phyloP scores from a whole-genome alignment of 768 basidiomycete species.

The Tulasnella sp. region DNA sequence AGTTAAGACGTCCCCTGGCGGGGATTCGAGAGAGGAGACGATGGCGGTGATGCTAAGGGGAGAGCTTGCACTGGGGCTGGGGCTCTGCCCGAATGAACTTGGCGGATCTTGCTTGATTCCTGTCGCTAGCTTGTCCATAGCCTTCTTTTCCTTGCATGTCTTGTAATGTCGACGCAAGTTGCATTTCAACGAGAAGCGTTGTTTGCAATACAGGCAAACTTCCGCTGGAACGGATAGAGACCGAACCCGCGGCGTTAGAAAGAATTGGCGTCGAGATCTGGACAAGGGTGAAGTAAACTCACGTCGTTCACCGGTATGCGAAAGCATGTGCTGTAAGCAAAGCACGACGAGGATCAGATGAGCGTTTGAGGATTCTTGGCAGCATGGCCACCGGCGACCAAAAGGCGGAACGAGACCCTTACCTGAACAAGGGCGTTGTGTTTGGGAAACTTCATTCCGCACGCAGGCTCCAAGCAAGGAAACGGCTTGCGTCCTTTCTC shows the following conservation, averaged over 20 bases:
- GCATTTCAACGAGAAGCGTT: neutral
- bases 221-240: neutral
- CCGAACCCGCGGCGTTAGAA: neutral
- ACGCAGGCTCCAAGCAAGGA: neutral
- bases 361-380: no score
- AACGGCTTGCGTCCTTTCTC: neutral
- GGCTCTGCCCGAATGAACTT: neutral
- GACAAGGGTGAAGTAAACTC: neutral
- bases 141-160: conserved; percentile 12
- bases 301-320: neutral
- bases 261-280: neutral
- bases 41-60: neutral
- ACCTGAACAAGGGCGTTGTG: neutral
- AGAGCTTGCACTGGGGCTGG: neutral
- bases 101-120: no score
- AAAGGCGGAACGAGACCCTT: neutral
- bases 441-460: neutral
- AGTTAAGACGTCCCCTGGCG: neutral
- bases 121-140: neutral
- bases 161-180: neutral
- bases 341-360: no score
- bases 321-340: neutral
- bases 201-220: neutral
- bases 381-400: neutral
- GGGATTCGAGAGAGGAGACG: neutral